Conservation (phyloP, 495 filamentous ascomycete species). For the Bathelium albidoporum region DNA sequence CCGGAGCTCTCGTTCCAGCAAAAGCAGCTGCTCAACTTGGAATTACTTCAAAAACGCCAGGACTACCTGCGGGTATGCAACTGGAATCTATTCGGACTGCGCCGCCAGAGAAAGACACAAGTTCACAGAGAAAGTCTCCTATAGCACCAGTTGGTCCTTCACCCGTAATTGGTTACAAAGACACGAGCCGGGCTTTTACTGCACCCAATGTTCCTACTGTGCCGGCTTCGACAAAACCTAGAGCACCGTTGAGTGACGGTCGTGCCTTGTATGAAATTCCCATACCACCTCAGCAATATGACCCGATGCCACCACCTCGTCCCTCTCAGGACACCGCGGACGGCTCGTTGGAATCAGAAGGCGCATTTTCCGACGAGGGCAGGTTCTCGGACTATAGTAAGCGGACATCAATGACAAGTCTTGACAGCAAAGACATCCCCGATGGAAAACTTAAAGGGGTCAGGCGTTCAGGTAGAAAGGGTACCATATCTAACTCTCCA, state of each 20-base stretch:
- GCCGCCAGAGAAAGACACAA: background rate
- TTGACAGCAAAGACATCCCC: constrained; percentile 1
- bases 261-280: background rate
- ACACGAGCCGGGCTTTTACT: background rate
- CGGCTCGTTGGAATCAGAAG: background rate
- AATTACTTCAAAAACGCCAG: background rate
- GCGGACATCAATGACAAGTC: constrained; percentile 18
- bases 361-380: constrained; percentile 4
- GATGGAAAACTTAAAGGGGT: background rate
- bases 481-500: background rate
- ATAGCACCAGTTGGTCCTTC: background rate
- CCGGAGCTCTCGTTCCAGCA: constrained; percentile 1
- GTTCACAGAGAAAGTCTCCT: background rate
- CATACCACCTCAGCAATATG: background rate
- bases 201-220: background rate
- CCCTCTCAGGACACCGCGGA: background rate
- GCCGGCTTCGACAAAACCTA: background rate
- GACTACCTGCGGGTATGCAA: background rate
- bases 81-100: background rate
- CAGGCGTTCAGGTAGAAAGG: background rate
- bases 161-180: background rate
- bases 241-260: background rate
- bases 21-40: background rate
- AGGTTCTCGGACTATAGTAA: constrained; percentile 13
- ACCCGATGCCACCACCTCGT: background rate